Evolutionary conservation across 345 rosid species (phyloP), one percentile per base, ranked within the genome.

Genomic region (Cochlearia excelsa): DNA sequence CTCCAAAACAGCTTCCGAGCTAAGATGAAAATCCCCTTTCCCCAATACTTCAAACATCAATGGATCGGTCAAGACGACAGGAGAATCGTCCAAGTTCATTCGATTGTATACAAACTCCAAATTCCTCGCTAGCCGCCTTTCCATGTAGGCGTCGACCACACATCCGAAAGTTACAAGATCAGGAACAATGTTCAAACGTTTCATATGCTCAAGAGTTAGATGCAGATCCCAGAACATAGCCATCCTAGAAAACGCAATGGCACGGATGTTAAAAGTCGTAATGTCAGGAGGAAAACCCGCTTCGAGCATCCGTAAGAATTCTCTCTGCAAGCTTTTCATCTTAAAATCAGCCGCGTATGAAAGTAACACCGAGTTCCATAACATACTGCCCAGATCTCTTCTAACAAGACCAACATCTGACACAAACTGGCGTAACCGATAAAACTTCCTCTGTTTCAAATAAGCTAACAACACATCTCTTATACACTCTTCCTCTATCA

Each of bases 271-370:
- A 54, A 92, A 92, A 1, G 96, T 79, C 23, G 82, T 84, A 46
- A 92, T 46, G 58, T 92, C 96, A 5, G 96, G 96, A 54, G 43
- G 38, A 57, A 92, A 84, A 33, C 90, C 88, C 3, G 84, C 67
- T 16, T 73, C 83, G 59, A 65, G 46, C 95, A 84, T 88, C 43
- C 56, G 64, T 59, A 80, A 39, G 74, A 83, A 88, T 38, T 83
- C 93, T 63, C 87, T 81, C 66, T 92, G 95, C 81, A 92, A 70
- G 71, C 75, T 84, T 69, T 91, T 91, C 95, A 91, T 86, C 78
- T 91, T 91, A 46, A 91, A 91, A 34, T 79, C 82, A 44, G 84
- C 87, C 6, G 96, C 95, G 65, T 72, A 86, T 2, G 95, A 88
- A 46, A 91, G 69, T 46, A 91, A 73, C 67, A 88, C 62, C 31